Base-by-base conservation (phyloP, 2,329 filamentous ascomycete species). In the Colletotrichum lupini region DNA sequence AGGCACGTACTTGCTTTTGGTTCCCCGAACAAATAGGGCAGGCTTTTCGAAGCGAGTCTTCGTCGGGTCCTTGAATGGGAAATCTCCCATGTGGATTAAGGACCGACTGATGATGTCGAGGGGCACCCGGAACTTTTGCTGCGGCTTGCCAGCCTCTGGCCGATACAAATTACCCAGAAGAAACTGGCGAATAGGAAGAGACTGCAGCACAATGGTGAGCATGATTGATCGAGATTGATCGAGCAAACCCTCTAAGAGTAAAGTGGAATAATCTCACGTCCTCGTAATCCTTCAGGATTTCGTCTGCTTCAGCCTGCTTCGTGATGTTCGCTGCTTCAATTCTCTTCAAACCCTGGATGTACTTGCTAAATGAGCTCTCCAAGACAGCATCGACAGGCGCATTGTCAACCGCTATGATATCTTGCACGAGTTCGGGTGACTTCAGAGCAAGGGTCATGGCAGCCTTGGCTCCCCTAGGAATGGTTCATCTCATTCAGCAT, bases 361-460 rank as follows among this genome's bases (percentile, higher is more conserved):
- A 98, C 74, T 90, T 91, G 4, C 87, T 90, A 80, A 98, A 98
- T 79, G 93, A 90, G 75, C 89, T 90, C 75, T 90, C 89, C 4
- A 98, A 87, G 0, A 90, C 88, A 16, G 93, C 93, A 80, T 97
- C 95, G 9, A 97, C 88, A 2, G 96, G 96, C 4, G 95, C 95
- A 80, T 98, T 98, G 85, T 98, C 96, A 14, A 98, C 95, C 1
- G 95, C 89, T 32, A 98, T 89, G 64, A 98, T 85, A 77, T 92
- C 90, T 19, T 88, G 86, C 72, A 98, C 88, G 3, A 91, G 84
- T 6, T 90, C 85, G 0, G 94, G 94, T 1, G 90, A 88, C 56
- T 89, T 86, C 46, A 98, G 89, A 4, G 95, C 95, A 72, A 98
- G 86, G 0, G 93, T 87, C 96, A 98, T 98, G 77, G 94, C 95